Evolutionary conservation across 163 green algal genomes (phyloP).

Genomic region (Prototheca stagnorum): DNA sequence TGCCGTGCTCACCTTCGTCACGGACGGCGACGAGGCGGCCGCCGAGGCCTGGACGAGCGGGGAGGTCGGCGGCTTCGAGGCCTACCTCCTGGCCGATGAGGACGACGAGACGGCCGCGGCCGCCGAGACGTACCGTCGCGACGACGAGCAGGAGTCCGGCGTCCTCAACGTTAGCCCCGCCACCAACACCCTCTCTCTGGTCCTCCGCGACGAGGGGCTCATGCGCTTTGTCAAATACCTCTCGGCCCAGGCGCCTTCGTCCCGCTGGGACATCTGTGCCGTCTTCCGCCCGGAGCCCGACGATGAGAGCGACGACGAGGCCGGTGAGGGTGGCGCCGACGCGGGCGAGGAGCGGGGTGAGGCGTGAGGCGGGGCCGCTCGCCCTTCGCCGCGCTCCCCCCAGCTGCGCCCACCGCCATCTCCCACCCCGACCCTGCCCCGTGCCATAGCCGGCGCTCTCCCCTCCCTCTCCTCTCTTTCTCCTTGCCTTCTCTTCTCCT

Average conservation of each 20-base stretch:
- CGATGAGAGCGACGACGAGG: slow-evolving; percentile 27
- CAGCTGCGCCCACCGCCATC: too few species aligned
- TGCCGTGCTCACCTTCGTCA: slow-evolving; percentile 63
- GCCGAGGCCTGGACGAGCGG: slow-evolving; percentile 34
- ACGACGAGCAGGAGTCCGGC: slow-evolving; percentile 44
- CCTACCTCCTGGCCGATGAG: slow-evolving; percentile 66
- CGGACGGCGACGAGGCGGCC: slow-evolving; percentile 14
- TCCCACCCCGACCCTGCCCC: too few species aligned
- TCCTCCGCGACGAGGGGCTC: slow-evolving; percentile 58
- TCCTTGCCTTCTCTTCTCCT: too few species aligned
- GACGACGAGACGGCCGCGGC: slow-evolving; percentile 26
- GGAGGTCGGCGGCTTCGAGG: slow-evolving; percentile 68
- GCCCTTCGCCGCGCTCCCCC: too few species aligned
- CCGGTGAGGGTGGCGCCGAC: neutral
- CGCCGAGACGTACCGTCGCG: slow-evolving; percentile 21
- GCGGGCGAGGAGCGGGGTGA: too few species aligned
- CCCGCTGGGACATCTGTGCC: slow-evolving; percentile 32
- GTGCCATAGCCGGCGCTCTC: too few species aligned
- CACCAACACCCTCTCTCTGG: slow-evolving; percentile 64
- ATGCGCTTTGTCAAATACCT: slow-evolving; percentile 80
- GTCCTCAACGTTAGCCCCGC: slow-evolving; percentile 63
- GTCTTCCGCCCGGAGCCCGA: slow-evolving; percentile 45
- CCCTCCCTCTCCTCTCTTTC: too few species aligned
- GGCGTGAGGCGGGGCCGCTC: too few species aligned
- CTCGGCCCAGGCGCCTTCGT: slow-evolving; percentile 38